Conservation (phyloP, 208 protist genomes). For the Porcisia hertigi region DNA sequence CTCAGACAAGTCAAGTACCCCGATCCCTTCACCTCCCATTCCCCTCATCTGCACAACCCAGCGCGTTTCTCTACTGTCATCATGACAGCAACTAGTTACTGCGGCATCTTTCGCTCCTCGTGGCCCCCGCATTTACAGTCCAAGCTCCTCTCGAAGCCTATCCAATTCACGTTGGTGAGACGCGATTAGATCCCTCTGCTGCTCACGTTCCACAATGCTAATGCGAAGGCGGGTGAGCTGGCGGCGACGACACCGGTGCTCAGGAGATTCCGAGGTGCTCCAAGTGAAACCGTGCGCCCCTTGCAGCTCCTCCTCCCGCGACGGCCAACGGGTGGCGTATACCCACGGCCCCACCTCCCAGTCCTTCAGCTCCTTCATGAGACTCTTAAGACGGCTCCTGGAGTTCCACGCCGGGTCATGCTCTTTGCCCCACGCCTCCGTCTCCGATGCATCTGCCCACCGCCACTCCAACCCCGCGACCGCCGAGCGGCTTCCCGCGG, state of each 20-base stretch:
- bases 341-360: constrained; percentile 68
- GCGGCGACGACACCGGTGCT: constrained; percentile 44
- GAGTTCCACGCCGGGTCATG: background rate
- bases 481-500: constrained; percentile 8
- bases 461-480: constrained; percentile 30
- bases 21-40: background rate
- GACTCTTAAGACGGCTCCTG: constrained; percentile 19
- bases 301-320: constrained; percentile 22
- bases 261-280: constrained; percentile 19
- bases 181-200: constrained; percentile 19
- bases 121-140: constrained; percentile 28
- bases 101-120: background rate
- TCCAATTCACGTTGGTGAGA: constrained; percentile 44
- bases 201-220: constrained; percentile 36
- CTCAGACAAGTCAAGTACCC: too few species aligned
- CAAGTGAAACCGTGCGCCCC: constrained; percentile 25
- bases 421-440: constrained; percentile 4
- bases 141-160: constrained; percentile 45
- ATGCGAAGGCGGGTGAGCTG: constrained; percentile 44
- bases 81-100: background rate
- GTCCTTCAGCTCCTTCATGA: constrained; percentile 44
- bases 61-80: background rate
- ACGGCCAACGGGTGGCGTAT: constrained; percentile 67
- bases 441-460: constrained; percentile 39
- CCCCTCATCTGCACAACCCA: background rate